Percentiles rank a stretch among this genome's conserved stretches.
These are phyloP conservation scores for Exidia glandulosa DNA, from an alignment of 768 basidiomycete genomes.

Conservation along the genomic window DNA sequence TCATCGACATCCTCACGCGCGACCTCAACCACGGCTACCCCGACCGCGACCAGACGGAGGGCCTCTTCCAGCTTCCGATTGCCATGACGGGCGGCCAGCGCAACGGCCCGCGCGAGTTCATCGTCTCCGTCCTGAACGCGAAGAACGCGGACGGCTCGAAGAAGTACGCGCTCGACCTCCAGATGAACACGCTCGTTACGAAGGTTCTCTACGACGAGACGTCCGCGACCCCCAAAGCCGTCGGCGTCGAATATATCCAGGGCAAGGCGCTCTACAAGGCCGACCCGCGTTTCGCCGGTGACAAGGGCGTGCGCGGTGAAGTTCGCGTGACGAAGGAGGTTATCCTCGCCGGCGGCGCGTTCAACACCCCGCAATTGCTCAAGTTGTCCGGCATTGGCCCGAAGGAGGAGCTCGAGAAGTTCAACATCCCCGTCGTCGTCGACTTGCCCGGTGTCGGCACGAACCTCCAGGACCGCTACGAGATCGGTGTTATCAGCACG, in stretches of 20 bases:
- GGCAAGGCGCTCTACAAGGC: neutral
- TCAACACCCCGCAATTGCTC: slow-evolving; percentile 25
- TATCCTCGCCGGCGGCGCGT: slow-evolving; percentile 14
- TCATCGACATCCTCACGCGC: neutral
- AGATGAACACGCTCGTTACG: neutral
- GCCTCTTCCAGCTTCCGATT: neutral
- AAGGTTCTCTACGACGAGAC: neutral
- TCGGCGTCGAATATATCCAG: neutral
- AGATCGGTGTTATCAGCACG: neutral
- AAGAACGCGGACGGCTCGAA: neutral
- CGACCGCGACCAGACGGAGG: neutral
- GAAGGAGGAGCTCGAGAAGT: slow-evolving; percentile 15
- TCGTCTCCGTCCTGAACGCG: neutral
- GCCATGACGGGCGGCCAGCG: neutral
- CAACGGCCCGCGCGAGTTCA: neutral
- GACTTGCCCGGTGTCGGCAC: slow-evolving; percentile 32
- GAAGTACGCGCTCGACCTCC: neutral
- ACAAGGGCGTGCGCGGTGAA: neutral
- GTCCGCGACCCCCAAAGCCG: neutral
- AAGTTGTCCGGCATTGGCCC: slow-evolving; percentile 32
- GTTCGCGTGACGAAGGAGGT: slow-evolving; percentile 8
- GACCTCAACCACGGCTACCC: neutral
- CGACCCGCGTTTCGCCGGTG: neutral
- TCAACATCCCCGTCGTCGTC: slow-evolving; percentile 20
- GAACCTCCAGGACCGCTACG: slow-evolving; percentile 25